Evolutionary conservation across 2,329 filamentous ascomycete species (phyloP).

Genomic region (Fusarium succisae): DNA sequence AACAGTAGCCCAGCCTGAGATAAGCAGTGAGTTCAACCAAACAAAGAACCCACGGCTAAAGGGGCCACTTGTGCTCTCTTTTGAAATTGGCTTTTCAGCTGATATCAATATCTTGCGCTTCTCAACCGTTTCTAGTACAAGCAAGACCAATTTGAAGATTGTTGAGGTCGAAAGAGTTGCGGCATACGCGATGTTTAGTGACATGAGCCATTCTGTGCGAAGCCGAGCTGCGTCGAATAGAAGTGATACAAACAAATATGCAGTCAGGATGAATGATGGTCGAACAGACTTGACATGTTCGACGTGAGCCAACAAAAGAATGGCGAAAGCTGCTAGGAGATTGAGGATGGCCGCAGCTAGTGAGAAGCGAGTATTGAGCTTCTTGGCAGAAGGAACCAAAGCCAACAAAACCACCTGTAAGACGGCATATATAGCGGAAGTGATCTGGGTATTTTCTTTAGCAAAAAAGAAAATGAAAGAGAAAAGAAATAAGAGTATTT

Average conservation of each 20-base stretch:
- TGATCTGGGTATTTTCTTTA: slow-evolving; percentile 22
- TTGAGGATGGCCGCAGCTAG: slow-evolving; percentile 44
- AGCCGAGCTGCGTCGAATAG: slow-evolving; percentile 47
- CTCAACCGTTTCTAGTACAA: slow-evolving; percentile 45
- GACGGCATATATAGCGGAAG: slow-evolving; percentile 33
- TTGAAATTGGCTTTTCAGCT: slow-evolving; percentile 54
- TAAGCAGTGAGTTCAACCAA: slow-evolving; percentile 56
- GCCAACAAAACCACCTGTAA: slow-evolving; percentile 42
- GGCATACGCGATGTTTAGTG: slow-evolving; percentile 38
- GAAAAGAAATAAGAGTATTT: too few species aligned
- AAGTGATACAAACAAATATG: slow-evolving; percentile 44
- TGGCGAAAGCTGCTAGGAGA: slow-evolving; percentile 41
- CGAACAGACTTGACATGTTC: slow-evolving; percentile 49
- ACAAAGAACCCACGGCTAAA: slow-evolving; percentile 46
- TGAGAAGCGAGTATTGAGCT: slow-evolving; percentile 42
- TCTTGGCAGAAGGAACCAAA: slow-evolving; percentile 39
- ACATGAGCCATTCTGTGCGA: slow-evolving; percentile 47
- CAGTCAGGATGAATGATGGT: slow-evolving; percentile 45
- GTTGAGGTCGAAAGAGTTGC: slow-evolving; percentile 37
- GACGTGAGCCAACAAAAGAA: slow-evolving; percentile 43
- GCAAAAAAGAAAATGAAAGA: background rate
- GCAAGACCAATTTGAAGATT: slow-evolving; percentile 37
- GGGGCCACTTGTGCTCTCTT: slow-evolving; percentile 58
- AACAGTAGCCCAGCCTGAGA: slow-evolving; percentile 55
- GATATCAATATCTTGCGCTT: slow-evolving; percentile 48